A percentile compares a stretch with the other conserved stretches of the same genome.
These are phyloP conservation scores for Malassezia dermatis DNA, from an alignment of 1,284 basidiomycete species.

Conservation along the genomic window DNA sequence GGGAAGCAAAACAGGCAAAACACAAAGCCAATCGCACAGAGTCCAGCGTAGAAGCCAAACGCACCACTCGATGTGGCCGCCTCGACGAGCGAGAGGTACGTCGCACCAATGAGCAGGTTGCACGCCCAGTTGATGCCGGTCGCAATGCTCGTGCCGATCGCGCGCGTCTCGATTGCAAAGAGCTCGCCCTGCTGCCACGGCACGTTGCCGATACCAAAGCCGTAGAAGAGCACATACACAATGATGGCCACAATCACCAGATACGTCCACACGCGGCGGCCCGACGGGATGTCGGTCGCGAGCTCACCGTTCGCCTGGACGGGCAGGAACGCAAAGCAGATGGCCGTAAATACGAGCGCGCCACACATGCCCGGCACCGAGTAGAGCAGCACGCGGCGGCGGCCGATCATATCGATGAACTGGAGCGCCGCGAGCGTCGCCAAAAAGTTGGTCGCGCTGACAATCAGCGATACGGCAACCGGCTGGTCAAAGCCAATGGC, in stretches of 20 bases:
- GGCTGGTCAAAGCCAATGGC: conserved; percentile 47
- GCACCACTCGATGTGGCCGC: conserved; percentile 59
- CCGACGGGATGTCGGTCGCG: neutral
- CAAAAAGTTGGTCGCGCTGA: conserved; percentile 54
- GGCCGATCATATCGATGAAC: conserved; percentile 66
- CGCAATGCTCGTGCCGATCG: conserved; percentile 61
- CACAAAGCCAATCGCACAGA: conserved; percentile 63
- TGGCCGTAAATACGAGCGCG: conserved; percentile 59
- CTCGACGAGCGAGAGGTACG: conserved; percentile 65
- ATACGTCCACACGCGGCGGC: conserved; percentile 54
- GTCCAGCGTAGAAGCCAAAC: conserved; percentile 62
- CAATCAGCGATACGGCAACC: conserved; percentile 39
- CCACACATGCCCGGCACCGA: conserved; percentile 68
- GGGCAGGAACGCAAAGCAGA: conserved; percentile 66
- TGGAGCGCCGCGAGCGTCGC: conserved; percentile 66
- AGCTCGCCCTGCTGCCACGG: conserved; percentile 80
- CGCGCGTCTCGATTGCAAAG: conserved; percentile 59
- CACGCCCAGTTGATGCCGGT: conserved; percentile 68
- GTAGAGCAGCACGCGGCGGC: conserved; percentile 64
- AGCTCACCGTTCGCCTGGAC: conserved; percentile 16
- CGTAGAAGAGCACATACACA: conserved; percentile 69
- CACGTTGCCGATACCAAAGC: conserved; percentile 57
- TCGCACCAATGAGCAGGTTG: conserved; percentile 67
- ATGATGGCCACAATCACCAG: conserved; percentile 66
- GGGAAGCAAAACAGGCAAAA: conserved; percentile 56